These are phyloP conservation scores for Solanum neorickii DNA, from an alignment of 257 asterid genomes.

Conservation along the genomic window DNA sequence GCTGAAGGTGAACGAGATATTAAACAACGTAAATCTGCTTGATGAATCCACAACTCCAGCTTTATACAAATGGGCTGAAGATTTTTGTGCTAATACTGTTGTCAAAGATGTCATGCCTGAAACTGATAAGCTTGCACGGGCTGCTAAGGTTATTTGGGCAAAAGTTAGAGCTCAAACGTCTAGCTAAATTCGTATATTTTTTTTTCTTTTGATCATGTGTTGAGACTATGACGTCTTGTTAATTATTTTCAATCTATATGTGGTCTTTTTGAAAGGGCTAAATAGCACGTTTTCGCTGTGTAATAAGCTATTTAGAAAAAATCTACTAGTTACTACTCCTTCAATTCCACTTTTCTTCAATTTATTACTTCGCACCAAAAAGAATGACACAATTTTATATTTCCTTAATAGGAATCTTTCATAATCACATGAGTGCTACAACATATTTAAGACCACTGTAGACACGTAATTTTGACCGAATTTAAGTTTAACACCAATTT, in stretches of 20 bases:
- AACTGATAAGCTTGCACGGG: constrained; percentile 32
- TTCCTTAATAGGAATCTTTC: neutral
- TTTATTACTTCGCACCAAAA: neutral
- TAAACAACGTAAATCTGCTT: constrained; percentile 11
- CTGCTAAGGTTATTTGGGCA: constrained; percentile 6
- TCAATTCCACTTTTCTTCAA: neutral
- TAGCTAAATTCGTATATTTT: neutral
- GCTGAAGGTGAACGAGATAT: constrained; percentile 22
- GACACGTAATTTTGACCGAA: too few species aligned
- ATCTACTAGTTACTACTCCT: neutral
- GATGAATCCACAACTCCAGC: constrained; percentile 38
- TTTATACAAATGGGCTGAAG: constrained; percentile 38
- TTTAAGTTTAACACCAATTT: too few species aligned
- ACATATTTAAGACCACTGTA: neutral
- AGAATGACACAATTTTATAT: neutral
- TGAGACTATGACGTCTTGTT: neutral
- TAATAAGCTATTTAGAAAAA: neutral
- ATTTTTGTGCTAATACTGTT: constrained; percentile 13
- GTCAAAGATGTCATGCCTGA: constrained; percentile 48
- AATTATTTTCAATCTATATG: neutral
- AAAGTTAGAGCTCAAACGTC: neutral
- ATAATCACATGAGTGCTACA: neutral
- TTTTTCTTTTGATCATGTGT: neutral
- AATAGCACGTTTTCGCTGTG: neutral
- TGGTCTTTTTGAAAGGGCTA: neutral